A percentile compares a stretch with the other conserved stretches of the same genome.
These are phyloP conservation scores for Triangularia setosa DNA, from an alignment of 2,329 filamentous ascomycete species.

Conservation along the genomic window DNA sequence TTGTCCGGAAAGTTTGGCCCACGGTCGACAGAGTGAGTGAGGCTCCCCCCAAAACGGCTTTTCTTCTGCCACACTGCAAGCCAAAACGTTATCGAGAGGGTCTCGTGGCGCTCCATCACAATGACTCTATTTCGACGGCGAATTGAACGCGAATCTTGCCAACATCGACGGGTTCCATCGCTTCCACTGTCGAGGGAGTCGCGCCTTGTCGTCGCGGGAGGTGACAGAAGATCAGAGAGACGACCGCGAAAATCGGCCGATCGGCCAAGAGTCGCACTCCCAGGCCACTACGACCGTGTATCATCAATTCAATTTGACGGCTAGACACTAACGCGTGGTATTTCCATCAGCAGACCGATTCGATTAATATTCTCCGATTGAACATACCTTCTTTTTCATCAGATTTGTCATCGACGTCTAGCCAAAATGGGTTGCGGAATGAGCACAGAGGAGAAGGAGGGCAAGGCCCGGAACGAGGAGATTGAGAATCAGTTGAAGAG, in stretches of 20 bases:
- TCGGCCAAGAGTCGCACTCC: background rate
- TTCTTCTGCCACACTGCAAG: background rate
- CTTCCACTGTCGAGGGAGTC: background rate
- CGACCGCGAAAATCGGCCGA: background rate
- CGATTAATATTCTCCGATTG: slow-evolving; percentile 13
- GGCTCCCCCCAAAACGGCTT: background rate
- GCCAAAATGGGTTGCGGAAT: slow-evolving; percentile 97
- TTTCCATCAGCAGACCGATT: slow-evolving; percentile 6
- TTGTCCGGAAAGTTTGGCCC: slow-evolving; percentile 5
- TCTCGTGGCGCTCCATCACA: background rate
- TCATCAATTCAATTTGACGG: background rate
- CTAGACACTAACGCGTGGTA: slow-evolving; percentile 11
- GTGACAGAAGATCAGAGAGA: background rate
- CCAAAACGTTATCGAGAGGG: background rate
- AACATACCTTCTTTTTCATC: slow-evolving; percentile 16
- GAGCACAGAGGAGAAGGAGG: slow-evolving; percentile 99
- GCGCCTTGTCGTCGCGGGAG: background rate
- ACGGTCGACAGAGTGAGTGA: slow-evolving; percentile 15
- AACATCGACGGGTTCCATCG: background rate
- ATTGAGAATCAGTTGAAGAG: slow-evolving; percentile 99
- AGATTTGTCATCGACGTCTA: slow-evolving; percentile 29
- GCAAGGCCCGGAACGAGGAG: slow-evolving; percentile 99
- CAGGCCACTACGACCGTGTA: background rate
- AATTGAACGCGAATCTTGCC: background rate
- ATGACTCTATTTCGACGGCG: background rate